Evolutionary conservation across 768 basidiomycete species (phyloP).

Genomic region (Mycena galericulata): DNA sequence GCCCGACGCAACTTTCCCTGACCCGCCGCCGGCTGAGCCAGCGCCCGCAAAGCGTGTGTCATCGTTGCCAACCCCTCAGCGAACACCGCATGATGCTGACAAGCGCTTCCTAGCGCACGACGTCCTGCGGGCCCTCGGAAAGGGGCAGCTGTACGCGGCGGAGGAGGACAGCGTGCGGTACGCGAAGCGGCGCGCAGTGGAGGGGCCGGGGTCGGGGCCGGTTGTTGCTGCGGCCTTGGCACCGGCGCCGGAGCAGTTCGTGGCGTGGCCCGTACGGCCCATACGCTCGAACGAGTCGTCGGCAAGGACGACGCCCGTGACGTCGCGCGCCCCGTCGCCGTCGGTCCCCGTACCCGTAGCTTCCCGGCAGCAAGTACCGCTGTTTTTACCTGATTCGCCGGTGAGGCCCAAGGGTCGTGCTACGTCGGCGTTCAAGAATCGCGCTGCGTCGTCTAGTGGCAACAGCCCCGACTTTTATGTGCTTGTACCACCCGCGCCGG

Average conservation of each 20-base stretch:
- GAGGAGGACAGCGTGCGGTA: constrained; percentile 30
- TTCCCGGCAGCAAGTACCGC: neutral
- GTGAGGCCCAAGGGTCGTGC: no score
- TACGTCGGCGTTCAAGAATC: no score
- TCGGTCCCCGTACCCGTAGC: no score
- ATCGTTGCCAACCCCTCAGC: neutral
- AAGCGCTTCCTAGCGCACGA: constrained; percentile 35
- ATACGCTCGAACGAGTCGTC: constrained; percentile 22
- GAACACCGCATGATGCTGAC: constrained; percentile 21
- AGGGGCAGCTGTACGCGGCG: constrained; percentile 3
- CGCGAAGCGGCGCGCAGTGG: constrained; percentile 30
- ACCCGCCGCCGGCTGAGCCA: neutral
- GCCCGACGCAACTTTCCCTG: constrained; percentile 13
- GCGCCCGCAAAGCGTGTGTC: neutral
- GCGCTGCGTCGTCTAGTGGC: no score
- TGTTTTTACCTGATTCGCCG: no score
- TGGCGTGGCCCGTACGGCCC: neutral
- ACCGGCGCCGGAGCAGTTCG: neutral
- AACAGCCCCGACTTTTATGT: constrained; percentile 1
- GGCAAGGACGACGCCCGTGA: constrained; percentile 10
- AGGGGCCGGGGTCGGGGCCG: neutral
- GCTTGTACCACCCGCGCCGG: constrained; percentile 20
- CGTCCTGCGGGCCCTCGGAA: constrained; percentile 29
- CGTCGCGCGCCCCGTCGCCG: neutral
- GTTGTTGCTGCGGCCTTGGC: neutral